Conservation (phyloP, 148 eudicot genomes). For the Simmondsia chinensis region DNA sequence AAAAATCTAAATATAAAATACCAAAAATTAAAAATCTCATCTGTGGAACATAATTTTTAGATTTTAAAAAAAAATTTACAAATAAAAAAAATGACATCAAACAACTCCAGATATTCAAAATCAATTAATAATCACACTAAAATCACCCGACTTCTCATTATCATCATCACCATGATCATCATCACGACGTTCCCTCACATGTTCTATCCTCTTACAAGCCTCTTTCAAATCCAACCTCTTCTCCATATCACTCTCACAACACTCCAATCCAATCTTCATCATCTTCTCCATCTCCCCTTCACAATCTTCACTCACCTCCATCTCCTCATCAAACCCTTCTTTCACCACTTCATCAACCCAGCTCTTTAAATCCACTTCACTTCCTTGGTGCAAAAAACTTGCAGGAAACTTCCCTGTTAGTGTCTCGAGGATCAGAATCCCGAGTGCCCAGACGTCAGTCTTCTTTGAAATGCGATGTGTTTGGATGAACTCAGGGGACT, state of each 20-base stretch:
- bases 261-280: slow-evolving; percentile 70
- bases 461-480: slow-evolving; percentile 31
- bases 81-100: too few relatives aligned
- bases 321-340: slow-evolving; percentile 72
- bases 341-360: slow-evolving; percentile 76
- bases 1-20: too few relatives aligned
- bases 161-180: slow-evolving; percentile 35
- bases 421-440: slow-evolving; percentile 66
- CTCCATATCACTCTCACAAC: slow-evolving; percentile 67
- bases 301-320: slow-evolving; percentile 34
- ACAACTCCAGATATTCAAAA: too few relatives aligned
- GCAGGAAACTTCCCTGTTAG: slow-evolving; percentile 78
- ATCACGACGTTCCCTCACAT: slow-evolving; percentile 48
- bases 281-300: slow-evolving; percentile 77
- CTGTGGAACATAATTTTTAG: too few relatives aligned
- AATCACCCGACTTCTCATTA: too few relatives aligned
- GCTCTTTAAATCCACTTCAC: slow-evolving; percentile 48
- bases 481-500: slow-evolving; percentile 66
- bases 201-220: slow-evolving; percentile 59
- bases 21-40: too few relatives aligned
- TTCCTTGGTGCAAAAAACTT: slow-evolving; percentile 56
- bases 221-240: slow-evolving; percentile 57
- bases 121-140: too few relatives aligned
- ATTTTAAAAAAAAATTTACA: too few relatives aligned
- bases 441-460: slow-evolving; percentile 84